Base-by-base conservation (phyloP, 2,329 filamentous ascomycete species). In the Fusarium ramigenum region DNA sequence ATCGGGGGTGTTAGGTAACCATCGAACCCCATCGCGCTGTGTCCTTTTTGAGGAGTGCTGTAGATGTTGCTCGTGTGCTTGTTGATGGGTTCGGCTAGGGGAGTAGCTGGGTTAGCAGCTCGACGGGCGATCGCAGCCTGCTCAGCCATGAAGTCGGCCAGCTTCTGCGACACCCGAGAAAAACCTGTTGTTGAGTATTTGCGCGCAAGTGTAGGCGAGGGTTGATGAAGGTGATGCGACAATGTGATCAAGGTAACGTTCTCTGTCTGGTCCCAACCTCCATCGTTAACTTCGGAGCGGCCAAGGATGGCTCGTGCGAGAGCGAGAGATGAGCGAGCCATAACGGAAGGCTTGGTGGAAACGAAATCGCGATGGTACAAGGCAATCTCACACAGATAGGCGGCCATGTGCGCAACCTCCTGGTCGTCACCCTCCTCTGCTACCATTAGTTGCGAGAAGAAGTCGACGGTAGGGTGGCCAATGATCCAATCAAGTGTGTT, bases 331-430 rank as follows among this genome's bases (percentile, higher is more conserved):
- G 95, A 93, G 75, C 94, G 90, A 49, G 96, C 95, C 88, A 99
- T 94, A 74, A 95, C 92, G 1, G 96, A 97, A 25, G 96, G 95
- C 79, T 93, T 93, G 63, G 93, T 95, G 21, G 95, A 96, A 71
- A 99, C 95, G 78, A 99, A 99, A 75, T 98, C 96, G 79, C 96
- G 93, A 86, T 98, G 94, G 84, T 98, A 99, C 46, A 98, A 87
- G 50, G 95, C 94, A 78, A 98, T 96, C 85, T 99, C 96, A 80
- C 93, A 92, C 71, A 99, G 93, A 86, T 98, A 99, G 72, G 93
- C 89, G 23, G 95, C 92, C 93, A 99, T 96, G 83, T 97, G 93
- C 85, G 98, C 94, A 28, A 97, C 92, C 83, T 98, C 95, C 30
- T 91, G 88, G 81, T 97, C 94, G 79, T 92, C 89, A 37, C 84